Evolutionary conservation across 345 rosid genomes (phyloP), one percentile per base, ranked within the genome.

Genomic region (Kernera saxatilis): DNA sequence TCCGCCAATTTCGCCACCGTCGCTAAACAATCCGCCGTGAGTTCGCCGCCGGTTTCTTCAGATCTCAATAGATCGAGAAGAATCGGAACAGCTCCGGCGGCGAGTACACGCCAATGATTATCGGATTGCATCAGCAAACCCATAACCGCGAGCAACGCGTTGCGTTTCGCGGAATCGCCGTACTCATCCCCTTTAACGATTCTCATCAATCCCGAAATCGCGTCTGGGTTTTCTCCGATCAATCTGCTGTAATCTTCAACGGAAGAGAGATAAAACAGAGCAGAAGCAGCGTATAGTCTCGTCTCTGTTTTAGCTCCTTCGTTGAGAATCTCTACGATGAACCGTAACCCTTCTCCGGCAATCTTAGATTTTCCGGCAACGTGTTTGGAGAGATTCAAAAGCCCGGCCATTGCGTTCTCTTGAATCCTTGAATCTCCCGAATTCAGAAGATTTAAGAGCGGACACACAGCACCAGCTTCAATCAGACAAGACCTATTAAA

Each of bases 341-440:
- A 36, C 45, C 33, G 30, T 43, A 92, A 51, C 60, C 95, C 98
- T 11, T 86, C 88, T 63, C 86, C 90, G 8, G 78, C 78, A 3
- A 89, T 83, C 23, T 21, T 61, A 21, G 59, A 78, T 84, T 86
- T 87, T 23, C 96, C 96, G 46, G 33, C 64, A 0, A 79, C 30
- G 59, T 86, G 85, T 68, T 87, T 92, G 2, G 90, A 75, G 17
- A 92, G 86, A 82, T 92, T 89, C 78, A 86, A 60, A 14, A 92
- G 29, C 50, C 92, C 98, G 5, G 85, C 87, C 39, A 84, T 78
- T 1, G 89, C 77, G 37, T 75, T 85, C 45, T 92, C 96, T 69
- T 88, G 96, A 2, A 71, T 15, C 13, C 25, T 49, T 13, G 60
- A 6, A 14, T 85, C 81, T 10, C 12, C 23, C 0, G 84, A 73